These are phyloP conservation scores for Tuber melanosporum DNA, from an alignment of 495 filamentous ascomycete species.

Conservation along the genomic window DNA sequence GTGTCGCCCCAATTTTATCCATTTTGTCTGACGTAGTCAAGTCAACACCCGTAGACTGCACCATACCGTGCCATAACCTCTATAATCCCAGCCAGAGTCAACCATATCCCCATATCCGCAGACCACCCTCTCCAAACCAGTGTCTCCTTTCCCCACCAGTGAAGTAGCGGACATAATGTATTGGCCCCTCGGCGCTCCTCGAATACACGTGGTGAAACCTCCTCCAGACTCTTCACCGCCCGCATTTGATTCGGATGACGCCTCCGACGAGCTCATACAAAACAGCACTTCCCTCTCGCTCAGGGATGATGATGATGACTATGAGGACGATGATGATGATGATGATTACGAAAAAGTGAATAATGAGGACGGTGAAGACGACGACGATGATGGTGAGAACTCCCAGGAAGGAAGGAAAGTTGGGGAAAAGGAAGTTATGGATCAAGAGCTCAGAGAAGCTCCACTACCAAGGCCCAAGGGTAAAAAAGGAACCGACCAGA, in stretches of 20 bases:
- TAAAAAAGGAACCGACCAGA: slow-evolving; percentile 23
- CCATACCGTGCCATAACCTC: background rate
- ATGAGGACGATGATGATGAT: slow-evolving; percentile 44
- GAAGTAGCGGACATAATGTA: slow-evolving; percentile 59
- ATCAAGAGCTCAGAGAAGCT: slow-evolving; percentile 31
- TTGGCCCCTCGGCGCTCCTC: slow-evolving; percentile 88
- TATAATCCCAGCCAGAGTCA: background rate
- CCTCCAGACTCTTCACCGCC: slow-evolving; percentile 45
- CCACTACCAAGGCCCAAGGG: slow-evolving; percentile 29
- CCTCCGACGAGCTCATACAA: slow-evolving; percentile 42
- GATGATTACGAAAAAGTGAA: slow-evolving; percentile 52
- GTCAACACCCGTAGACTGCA: background rate
- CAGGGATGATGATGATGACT: slow-evolving; percentile 49
- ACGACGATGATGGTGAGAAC: slow-evolving; percentile 12
- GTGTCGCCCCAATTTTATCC: background rate
- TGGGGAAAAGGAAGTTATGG: slow-evolving; percentile 32
- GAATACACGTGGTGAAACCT: slow-evolving; percentile 74
- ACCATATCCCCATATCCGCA: background rate
- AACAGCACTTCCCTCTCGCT: slow-evolving; percentile 40
- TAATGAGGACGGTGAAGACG: slow-evolving; percentile 13
- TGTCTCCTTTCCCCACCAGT: background rate
- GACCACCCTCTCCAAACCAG: background rate
- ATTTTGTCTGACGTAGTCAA: background rate
- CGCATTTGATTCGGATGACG: slow-evolving; percentile 46
- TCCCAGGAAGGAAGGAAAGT: slow-evolving; percentile 33